phyloP scores from a whole-genome alignment of 768 basidiomycete species.

The Leucocoprinus leucothites region DNA sequence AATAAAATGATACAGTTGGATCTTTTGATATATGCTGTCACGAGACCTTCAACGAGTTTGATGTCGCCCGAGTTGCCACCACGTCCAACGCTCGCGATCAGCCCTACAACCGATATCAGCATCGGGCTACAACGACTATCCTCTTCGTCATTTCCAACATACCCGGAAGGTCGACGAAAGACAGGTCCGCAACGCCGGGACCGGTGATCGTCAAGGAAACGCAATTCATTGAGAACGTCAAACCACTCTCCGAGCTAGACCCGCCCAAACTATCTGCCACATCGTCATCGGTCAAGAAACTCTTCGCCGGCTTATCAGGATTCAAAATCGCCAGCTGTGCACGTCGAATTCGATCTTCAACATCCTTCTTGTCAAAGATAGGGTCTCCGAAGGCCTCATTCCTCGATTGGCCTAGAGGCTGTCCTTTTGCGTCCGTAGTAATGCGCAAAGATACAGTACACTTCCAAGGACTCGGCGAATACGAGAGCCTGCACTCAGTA shows the following conservation, averaged over 20 bases:
- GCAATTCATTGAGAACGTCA: conserved; percentile 52
- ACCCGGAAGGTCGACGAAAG: conserved; percentile 65
- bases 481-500: conserved; percentile 52
- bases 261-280: too few species aligned
- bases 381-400: conserved; percentile 42
- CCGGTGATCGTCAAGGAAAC: conserved; percentile 61
- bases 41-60: conserved; percentile 55
- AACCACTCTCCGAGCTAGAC: conserved; percentile 1
- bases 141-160: neutral
- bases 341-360: conserved; percentile 64
- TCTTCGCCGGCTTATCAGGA: conserved; percentile 31
- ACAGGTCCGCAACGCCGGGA: conserved; percentile 56
- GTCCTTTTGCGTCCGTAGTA: conserved; percentile 34
- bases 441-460: conserved; percentile 49
- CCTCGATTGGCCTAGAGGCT: conserved; percentile 34
- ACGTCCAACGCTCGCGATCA: conserved; percentile 5
- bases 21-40: conserved; percentile 54
- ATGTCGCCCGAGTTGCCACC: conserved; percentile 51
- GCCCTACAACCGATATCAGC: neutral
- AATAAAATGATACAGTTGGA: conserved; percentile 62
- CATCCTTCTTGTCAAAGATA: conserved; percentile 48
- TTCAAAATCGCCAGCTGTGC: conserved; percentile 69
- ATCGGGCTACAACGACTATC: neutral
- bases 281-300: conserved; percentile 39
- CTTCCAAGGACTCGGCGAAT: conserved; percentile 39